Evolutionary conservation across 2,329 filamentous ascomycete species (phyloP).

Genomic region (Monosporascus sp.): DNA sequence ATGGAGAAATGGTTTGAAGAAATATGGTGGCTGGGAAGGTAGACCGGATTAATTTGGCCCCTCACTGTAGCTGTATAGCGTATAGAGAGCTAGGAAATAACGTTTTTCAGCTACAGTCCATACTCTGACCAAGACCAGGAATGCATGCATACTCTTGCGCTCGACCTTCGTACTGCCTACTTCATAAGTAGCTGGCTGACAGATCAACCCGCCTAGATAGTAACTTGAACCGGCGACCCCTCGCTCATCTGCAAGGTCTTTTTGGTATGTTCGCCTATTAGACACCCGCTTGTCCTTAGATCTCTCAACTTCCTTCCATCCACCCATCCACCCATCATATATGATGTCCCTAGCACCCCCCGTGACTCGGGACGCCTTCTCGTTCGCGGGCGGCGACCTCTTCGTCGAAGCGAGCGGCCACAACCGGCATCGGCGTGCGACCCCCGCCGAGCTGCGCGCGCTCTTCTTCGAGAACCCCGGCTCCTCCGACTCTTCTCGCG

Average conservation of each 20-base stretch:
- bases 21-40: too few species aligned
- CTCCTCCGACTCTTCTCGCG: constrained; percentile 33
- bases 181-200: background rate
- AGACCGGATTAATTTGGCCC: too few species aligned
- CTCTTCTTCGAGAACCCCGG: constrained; percentile 35
- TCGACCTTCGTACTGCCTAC: too few species aligned
- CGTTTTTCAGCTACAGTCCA: too few species aligned
- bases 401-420: constrained; percentile 38
- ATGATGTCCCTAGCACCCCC: constrained; percentile 24
- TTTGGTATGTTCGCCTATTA: background rate
- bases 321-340: background rate
- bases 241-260: too few species aligned
- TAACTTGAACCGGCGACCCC: too few species aligned
- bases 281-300: background rate
- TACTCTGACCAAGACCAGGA: too few species aligned
- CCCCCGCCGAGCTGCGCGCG: constrained; percentile 36
- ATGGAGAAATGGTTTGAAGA: too few species aligned
- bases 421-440: constrained; percentile 42
- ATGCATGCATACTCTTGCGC: too few species aligned
- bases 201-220: too few species aligned
- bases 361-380: constrained; percentile 34
- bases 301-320: background rate
- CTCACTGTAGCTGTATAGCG: too few species aligned
- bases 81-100: too few species aligned
- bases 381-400: constrained; percentile 37